Percentiles rank a stretch among this genome's conserved stretches.
These are phyloP conservation scores for Olyra latifolia DNA, from an alignment of 176 grass and related monocot genomes.

Conservation along the genomic window DNA sequence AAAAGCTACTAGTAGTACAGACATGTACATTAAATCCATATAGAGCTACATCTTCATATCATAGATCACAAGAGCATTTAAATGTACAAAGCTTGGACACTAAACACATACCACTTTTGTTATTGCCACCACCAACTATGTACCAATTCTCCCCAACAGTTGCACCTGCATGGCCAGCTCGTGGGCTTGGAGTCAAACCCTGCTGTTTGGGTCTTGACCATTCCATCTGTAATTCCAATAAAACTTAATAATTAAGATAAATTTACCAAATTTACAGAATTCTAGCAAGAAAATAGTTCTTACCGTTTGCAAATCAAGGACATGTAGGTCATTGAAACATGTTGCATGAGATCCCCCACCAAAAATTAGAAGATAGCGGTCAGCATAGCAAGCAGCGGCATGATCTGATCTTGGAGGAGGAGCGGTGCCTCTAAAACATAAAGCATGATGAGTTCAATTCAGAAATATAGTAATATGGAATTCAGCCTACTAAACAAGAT, in stretches of 20 bases:
- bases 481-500: neutral
- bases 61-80: slow-evolving; percentile 13
- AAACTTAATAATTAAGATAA: slow-evolving; percentile 34
- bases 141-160: slow-evolving; percentile 92
- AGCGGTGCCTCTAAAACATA: slow-evolving; percentile 73
- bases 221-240: slow-evolving; percentile 70
- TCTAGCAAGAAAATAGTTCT: slow-evolving; percentile 20
- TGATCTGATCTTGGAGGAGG: slow-evolving; percentile 97
- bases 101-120: slow-evolving; percentile 73
- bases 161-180: slow-evolving; percentile 87
- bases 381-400: slow-evolving; percentile 84
- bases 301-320: slow-evolving; percentile 95
- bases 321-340: slow-evolving; percentile 96
- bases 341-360: slow-evolving; percentile 92
- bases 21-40: slow-evolving; percentile 21
- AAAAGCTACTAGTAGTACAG: neutral
- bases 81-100: slow-evolving; percentile 15
- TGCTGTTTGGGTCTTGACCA: slow-evolving; percentile 89
- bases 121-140: slow-evolving; percentile 96
- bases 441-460: slow-evolving; percentile 20
- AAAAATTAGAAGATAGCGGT: slow-evolving; percentile 96
- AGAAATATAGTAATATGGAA: neutral
- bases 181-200: slow-evolving; percentile 67
- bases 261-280: neutral
- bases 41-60: neutral